Base-by-base conservation (phyloP, 2,329 filamentous ascomycete genomes). In the Microcyclospora pomicola region DNA sequence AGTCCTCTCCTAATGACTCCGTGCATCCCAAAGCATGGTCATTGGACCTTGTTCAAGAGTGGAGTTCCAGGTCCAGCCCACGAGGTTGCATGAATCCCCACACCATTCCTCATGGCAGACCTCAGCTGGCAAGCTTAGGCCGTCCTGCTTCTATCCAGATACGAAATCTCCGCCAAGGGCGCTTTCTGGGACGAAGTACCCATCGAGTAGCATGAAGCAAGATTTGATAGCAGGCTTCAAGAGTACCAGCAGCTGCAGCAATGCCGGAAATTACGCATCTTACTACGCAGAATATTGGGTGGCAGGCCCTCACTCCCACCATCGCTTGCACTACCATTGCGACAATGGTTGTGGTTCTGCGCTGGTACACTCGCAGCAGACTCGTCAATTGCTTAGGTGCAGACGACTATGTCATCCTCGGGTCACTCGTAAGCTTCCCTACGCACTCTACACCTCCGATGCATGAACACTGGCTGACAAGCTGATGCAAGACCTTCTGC, bases 341-440 rank as follows among this genome's bases (percentile, higher is more conserved):
- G 3, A 55, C 51, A 2, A 15, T 47, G 2, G 46, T 59, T 12
- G 59, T 63, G 11, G 43, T 35, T 2, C 31, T 54, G 30, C 47
- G 60, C 44, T 58, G 58, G 38, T 59, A 58, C 37, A 56, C 59
- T 10, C 48, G 59, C 19, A 44, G 45, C 15, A 47, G 46, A 24
- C 42, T 62, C 7, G 49, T 55, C 6, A 49, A 49, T 5, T 49
- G 52, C 15, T 24, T 58, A 12, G 60, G 59, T 9, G 41, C 51
- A 29, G 60, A 63, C 46, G 59, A 63, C 43, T 50, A 49, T 36
- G 49, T 57, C 6, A 60, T 63, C 16, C 35, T 57, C 9, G 35
- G 56, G 2, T 55, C 59, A n/a, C 42, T 57, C 38, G 55, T 60
- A 42, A 39, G 52, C 44, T 24, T 13, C 31, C 2, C 30, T 24